phyloP scores from a whole-genome alignment of 306 rosid genomes.

The Mucuna pruriens region DNA sequence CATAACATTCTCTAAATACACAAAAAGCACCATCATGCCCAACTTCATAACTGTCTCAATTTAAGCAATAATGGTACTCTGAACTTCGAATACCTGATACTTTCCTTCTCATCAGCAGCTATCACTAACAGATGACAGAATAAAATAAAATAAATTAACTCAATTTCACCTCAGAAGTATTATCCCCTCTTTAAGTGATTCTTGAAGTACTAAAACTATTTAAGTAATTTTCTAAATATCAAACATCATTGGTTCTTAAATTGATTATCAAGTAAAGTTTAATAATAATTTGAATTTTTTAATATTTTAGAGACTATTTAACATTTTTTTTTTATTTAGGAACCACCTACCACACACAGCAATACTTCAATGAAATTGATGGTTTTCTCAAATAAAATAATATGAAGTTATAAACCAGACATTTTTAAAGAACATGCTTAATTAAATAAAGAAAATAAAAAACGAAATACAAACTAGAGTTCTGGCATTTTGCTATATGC shows the following conservation, averaged over 20 bases:
- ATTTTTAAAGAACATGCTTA: neutral
- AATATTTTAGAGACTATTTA: too few relatives aligned
- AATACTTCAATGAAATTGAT: too few relatives aligned
- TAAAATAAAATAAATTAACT: neutral
- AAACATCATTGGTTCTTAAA: too few relatives aligned
- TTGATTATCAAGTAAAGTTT: too few relatives aligned
- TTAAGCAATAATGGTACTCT: slow-evolving; percentile 1
- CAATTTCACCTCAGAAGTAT: too few relatives aligned
- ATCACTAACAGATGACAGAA: slow-evolving; percentile 81
- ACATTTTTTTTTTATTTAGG: too few relatives aligned
- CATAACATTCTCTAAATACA: neutral
- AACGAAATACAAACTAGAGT: slow-evolving; percentile 64
- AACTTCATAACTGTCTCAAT: neutral
- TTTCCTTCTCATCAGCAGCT: slow-evolving; percentile 93
- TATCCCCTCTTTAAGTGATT: too few relatives aligned
- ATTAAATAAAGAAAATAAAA: neutral
- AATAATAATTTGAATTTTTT: too few relatives aligned
- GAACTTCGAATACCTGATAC: slow-evolving; percentile 65
- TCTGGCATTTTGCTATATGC: slow-evolving; percentile 88
- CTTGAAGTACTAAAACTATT: too few relatives aligned
- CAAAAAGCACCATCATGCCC: neutral
- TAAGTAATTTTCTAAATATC: too few relatives aligned
- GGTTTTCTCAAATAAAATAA: slow-evolving; percentile 3
- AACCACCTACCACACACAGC: too few relatives aligned
- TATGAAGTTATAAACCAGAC: slow-evolving; percentile 21